phyloP scores from a whole-genome alignment of 139 green algal species.

The Volvox africanus region DNA sequence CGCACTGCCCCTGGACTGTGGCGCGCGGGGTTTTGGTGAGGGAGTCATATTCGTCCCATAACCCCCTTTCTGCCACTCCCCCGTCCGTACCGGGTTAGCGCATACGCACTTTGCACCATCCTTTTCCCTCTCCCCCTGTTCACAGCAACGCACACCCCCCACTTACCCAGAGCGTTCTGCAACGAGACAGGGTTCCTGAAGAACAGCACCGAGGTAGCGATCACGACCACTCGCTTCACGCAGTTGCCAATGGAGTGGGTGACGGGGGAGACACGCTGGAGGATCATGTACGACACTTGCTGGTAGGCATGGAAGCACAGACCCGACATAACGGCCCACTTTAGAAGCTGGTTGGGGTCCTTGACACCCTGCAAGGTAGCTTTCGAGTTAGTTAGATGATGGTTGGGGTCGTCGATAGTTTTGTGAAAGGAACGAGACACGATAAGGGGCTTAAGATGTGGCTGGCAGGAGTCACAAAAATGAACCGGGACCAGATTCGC shows the following conservation, averaged over 20 bases:
- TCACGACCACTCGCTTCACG: slow-evolving; percentile 98
- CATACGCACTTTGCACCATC: background rate
- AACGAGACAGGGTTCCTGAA: slow-evolving; percentile 91
- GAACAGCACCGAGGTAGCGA: slow-evolving; percentile 91
- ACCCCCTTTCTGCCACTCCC: background rate
- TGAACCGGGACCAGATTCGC: no score
- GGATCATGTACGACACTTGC: slow-evolving; percentile 86
- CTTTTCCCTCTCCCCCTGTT: background rate
- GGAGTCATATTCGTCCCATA: no score
- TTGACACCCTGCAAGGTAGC: slow-evolving; percentile 44
- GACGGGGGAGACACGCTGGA: slow-evolving; percentile 90
- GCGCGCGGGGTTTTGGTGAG: no score
- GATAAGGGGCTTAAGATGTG: no score
- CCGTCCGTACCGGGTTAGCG: background rate
- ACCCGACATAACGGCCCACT: slow-evolving; percentile 72
- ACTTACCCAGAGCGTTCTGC: slow-evolving; percentile 72
- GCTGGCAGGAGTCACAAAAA: no score
- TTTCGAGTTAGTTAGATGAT: no score
- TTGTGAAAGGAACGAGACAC: no score
- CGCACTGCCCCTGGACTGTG: no score
- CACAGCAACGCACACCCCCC: no score
- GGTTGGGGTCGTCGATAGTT: no score
- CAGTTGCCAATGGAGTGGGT: slow-evolving; percentile 99
- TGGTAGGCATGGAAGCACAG: slow-evolving; percentile 98
- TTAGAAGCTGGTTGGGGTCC: slow-evolving; percentile 68